Conservation (phyloP, 2,329 filamentous ascomycete species). For the Pseudogymnoascus sp. region DNA sequence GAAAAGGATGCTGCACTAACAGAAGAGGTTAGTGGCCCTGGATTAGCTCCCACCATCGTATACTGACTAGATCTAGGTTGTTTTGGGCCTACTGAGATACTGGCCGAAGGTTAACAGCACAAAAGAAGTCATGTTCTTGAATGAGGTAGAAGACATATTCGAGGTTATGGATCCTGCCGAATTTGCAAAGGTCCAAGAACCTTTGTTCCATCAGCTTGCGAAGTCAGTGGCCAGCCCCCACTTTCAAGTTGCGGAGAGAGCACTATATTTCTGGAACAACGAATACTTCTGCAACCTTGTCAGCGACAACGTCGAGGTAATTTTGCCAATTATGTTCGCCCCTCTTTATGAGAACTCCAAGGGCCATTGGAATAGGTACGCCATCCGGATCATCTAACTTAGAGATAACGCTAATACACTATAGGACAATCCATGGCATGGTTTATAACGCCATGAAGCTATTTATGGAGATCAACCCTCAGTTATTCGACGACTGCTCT, state of each 20-base stretch:
- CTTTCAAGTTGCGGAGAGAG: slow-evolving; percentile 96
- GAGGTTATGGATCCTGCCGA: slow-evolving; percentile 99
- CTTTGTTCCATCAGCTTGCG: slow-evolving; percentile 91
- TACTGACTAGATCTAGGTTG: slow-evolving; percentile 53
- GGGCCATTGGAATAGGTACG: slow-evolving; percentile 96
- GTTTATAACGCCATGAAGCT: slow-evolving; percentile 99
- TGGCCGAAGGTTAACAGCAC: slow-evolving; percentile 99
- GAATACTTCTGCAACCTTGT: slow-evolving; percentile 99
- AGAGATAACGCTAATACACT: slow-evolving; percentile 28
- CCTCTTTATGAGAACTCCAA: slow-evolving; percentile 98
- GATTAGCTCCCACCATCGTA: slow-evolving; percentile 3
- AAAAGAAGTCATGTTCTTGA: slow-evolving; percentile 99
- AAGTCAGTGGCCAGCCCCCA: slow-evolving; percentile 98
- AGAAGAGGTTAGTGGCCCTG: slow-evolving; percentile 65
- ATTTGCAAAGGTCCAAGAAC: slow-evolving; percentile 97
- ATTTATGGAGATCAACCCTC: slow-evolving; percentile 99
- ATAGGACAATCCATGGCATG: slow-evolving; percentile 97
- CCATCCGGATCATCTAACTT: slow-evolving; percentile 11
- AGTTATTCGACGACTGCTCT: slow-evolving; percentile 96
- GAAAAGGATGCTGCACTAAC: slow-evolving; percentile 96
- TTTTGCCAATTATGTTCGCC: slow-evolving; percentile 98
- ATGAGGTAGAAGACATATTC: slow-evolving; percentile 98
- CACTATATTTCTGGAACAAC: slow-evolving; percentile 99
- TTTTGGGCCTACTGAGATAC: slow-evolving; percentile 87
- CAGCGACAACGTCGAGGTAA: slow-evolving; percentile 97